phyloP scores from a whole-genome alignment of 2,329 filamentous ascomycete species.

The Ascochyta pisi region DNA sequence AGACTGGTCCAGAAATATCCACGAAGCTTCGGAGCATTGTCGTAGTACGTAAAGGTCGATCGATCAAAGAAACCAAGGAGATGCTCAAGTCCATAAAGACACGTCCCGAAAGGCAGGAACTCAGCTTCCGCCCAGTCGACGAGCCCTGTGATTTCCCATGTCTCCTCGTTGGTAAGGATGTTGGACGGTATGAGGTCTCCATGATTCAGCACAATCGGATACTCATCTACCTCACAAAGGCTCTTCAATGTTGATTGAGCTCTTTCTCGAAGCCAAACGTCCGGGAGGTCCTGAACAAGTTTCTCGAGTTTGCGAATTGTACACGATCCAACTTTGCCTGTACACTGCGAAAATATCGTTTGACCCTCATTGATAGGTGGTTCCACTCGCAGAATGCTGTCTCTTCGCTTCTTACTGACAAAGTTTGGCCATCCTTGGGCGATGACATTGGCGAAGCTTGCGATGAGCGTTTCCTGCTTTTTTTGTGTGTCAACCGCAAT shows the following conservation, averaged over 20 bases:
- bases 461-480: conserved; percentile 32
- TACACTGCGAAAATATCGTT: conserved; percentile 26
- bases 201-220: conserved; percentile 66
- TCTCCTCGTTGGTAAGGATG: conserved; percentile 58
- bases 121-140: conserved; percentile 72
- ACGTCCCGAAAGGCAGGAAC: conserved; percentile 65
- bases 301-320: conserved; percentile 34
- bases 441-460: conserved; percentile 38
- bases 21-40: conserved; percentile 54
- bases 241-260: conserved; percentile 22
- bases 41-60: conserved; percentile 51
- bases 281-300: conserved; percentile 36
- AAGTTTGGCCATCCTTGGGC: conserved; percentile 30
- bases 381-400: conserved; percentile 23
- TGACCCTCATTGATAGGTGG: conserved; percentile 23
- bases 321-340: conserved; percentile 39
- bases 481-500: conserved; percentile 1
- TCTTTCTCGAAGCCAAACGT: conserved; percentile 22
- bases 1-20: conserved; percentile 60
- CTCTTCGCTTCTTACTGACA: not conserved
- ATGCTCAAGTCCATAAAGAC: conserved; percentile 67
- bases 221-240: conserved; percentile 55
- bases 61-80: conserved; percentile 56
- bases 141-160: conserved; percentile 59
- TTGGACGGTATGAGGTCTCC: conserved; percentile 67